These are phyloP conservation scores for Pichia ethanolica DNA, from an alignment of 805 yeast genomes.

Conservation along the genomic window DNA sequence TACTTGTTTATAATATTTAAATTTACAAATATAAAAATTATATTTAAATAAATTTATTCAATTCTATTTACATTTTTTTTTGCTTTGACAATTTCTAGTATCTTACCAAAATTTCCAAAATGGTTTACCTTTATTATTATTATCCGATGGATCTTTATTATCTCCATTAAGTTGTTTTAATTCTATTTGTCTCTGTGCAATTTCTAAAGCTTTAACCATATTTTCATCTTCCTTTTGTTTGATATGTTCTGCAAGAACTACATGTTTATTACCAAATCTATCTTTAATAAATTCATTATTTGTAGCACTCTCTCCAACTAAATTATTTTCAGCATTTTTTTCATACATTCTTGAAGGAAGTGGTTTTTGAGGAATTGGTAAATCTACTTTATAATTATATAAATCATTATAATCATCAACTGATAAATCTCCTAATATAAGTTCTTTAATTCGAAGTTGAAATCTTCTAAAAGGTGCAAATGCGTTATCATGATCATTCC, in stretches of 20 bases:
- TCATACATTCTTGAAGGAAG: conserved; percentile 31
- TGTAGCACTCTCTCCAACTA: conserved; percentile 27
- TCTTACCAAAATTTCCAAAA: conserved; percentile 26
- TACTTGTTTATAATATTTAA: conserved; percentile 6
- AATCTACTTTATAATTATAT: conserved; percentile 32
- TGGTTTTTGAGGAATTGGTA: conserved; percentile 33
- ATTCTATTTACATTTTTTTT: background rate
- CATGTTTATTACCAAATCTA: conserved; percentile 54
- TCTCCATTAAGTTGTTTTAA: conserved; percentile 13
- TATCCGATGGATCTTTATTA: background rate
- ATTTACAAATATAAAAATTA: background rate
- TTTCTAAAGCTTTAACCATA: conserved; percentile 36
- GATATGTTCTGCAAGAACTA: conserved; percentile 65
- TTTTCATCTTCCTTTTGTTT: conserved; percentile 63
- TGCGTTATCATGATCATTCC: conserved; percentile 79
- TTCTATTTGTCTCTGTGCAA: conserved; percentile 26
- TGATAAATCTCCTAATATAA: conserved; percentile 44
- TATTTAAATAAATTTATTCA: too few species aligned
- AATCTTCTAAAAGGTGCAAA: conserved; percentile 60
- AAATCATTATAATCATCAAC: conserved; percentile 61
- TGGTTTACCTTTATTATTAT: conserved; percentile 10
- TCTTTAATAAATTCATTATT: conserved; percentile 48
- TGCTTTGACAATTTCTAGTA: background rate
- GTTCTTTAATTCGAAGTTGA: conserved; percentile 50
- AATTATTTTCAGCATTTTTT: conserved; percentile 28